These are phyloP conservation scores for Carex arenaria DNA, from an alignment of 202 grass and related monocot genomes.

Conservation along the genomic window DNA sequence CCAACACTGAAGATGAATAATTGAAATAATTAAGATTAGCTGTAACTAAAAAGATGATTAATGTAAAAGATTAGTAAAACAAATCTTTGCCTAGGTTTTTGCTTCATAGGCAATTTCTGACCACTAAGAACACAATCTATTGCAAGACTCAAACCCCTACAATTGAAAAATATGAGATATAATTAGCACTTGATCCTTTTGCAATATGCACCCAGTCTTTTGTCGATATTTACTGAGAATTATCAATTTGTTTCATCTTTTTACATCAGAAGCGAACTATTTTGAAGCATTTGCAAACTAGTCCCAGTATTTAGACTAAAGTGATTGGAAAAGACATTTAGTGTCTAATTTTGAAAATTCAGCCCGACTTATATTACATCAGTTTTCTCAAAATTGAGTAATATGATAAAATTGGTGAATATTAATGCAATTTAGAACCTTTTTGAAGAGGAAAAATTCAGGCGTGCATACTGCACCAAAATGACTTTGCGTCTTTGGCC, in stretches of 20 bases:
- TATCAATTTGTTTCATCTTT: background rate
- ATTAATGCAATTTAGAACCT: slow-evolving; percentile 32
- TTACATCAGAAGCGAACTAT: background rate
- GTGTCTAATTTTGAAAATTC: too few species aligned
- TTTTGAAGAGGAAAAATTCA: slow-evolving; percentile 92
- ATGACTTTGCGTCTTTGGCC: slow-evolving; percentile 65
- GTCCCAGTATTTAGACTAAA: background rate
- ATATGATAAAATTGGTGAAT: background rate
- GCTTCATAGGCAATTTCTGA: slow-evolving; percentile 40
- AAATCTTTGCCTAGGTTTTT: slow-evolving; percentile 48
- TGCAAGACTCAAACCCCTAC: slow-evolving; percentile 70
- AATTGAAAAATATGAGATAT: background rate
- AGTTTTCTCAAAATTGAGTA: background rate
- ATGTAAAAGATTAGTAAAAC: background rate
- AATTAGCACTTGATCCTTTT: background rate
- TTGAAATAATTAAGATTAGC: background rate
- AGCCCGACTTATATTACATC: background rate
- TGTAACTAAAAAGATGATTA: background rate
- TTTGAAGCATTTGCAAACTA: background rate
- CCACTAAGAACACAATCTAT: slow-evolving; percentile 83
- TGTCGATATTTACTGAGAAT: background rate
- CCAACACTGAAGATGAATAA: slow-evolving; percentile 53
- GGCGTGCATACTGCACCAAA: slow-evolving; percentile 87
- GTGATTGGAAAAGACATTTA: background rate
- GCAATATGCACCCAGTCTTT: background rate